Percentiles rank a stretch among this genome's conserved stretches.
phyloP scores from a whole-genome alignment of 2,329 filamentous ascomycete species.

The Pseudogymnoascus sp. region DNA sequence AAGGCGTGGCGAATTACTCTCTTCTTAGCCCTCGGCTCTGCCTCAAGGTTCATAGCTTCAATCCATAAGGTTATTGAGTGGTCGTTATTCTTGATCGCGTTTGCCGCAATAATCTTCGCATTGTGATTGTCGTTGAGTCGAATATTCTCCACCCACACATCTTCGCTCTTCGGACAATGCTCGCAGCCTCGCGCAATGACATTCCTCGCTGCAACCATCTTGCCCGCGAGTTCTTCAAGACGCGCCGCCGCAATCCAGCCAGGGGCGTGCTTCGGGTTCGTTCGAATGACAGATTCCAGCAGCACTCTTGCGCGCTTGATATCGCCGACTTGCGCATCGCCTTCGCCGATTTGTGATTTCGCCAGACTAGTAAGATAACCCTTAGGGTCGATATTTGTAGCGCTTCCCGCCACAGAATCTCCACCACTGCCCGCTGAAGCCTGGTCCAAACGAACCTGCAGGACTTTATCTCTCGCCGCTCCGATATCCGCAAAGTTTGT shows the following conservation, averaged over 20 bases:
- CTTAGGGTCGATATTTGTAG: conserved; percentile 87
- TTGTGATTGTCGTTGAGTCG: conserved; percentile 86
- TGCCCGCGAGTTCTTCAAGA: conserved; percentile 85
- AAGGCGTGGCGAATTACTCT: conserved; percentile 85
- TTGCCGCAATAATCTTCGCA: conserved; percentile 88
- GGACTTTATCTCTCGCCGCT: conserved; percentile 87
- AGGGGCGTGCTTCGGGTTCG: conserved; percentile 87
- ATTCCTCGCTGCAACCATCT: conserved; percentile 79
- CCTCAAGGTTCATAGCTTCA: conserved; percentile 88
- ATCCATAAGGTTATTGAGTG: conserved; percentile 86
- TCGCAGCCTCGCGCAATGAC: conserved; percentile 83
- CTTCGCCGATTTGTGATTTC: conserved; percentile 68
- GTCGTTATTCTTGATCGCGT: conserved; percentile 86
- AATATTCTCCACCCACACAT: conserved; percentile 94
- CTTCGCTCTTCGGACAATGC: conserved; percentile 86
- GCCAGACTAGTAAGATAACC: conserved; percentile 90
- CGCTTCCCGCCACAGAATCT: conserved; percentile 64
- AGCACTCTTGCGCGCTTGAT: conserved; percentile 88
- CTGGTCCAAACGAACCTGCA: conserved; percentile 88
- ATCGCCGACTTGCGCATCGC: conserved; percentile 80
- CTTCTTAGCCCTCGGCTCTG: conserved; percentile 75
- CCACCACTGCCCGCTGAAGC: conserved; percentile 65
- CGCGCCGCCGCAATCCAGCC: conserved; percentile 94
- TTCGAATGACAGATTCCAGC: conserved; percentile 94
- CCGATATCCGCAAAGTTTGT: conserved; percentile 98